These are phyloP conservation scores for Rhizopus sp. DNA, from an alignment of 371 early-diverging fungal genomes.

Conservation along the genomic window DNA sequence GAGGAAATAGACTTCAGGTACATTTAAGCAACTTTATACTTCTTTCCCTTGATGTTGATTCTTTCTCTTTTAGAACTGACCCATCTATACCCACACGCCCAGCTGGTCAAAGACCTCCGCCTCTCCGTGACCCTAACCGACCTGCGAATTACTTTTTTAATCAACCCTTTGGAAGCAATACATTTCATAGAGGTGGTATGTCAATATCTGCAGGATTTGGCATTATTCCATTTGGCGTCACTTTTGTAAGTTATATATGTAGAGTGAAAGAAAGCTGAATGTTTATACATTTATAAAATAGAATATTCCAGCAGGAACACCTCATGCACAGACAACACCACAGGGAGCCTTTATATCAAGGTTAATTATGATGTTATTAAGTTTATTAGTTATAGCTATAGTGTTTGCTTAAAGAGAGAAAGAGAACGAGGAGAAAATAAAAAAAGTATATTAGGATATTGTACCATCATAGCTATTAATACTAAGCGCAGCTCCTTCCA, in stretches of 20 bases:
- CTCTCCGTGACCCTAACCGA: conserved; percentile 53
- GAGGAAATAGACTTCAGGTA: conserved; percentile 74
- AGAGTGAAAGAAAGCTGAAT: background rate
- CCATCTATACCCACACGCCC: conserved; percentile 67
- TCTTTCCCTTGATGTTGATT: background rate
- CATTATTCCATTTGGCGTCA: conserved; percentile 65
- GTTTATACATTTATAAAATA: conserved; percentile 5
- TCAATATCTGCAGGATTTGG: conserved; percentile 58
- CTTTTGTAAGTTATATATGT: conserved; percentile 46
- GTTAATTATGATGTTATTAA: conserved; percentile 68
- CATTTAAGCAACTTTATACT: background rate
- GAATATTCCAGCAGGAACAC: conserved; percentile 33
- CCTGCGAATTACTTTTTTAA: conserved; percentile 49
- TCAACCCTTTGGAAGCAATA: conserved; percentile 52
- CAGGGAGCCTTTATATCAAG: conserved; percentile 71
- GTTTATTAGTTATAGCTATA: conserved; percentile 63
- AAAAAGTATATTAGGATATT: background rate
- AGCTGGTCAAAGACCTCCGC: conserved; percentile 70
- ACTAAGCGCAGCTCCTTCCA: conserved; percentile 25
- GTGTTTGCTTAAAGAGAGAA: conserved; percentile 49
- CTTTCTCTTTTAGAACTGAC: conserved; percentile 23
- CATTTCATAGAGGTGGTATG: conserved; percentile 47
- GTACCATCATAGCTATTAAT: conserved; percentile 35
- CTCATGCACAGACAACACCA: conserved; percentile 27
- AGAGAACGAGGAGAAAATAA: background rate